These are phyloP conservation scores for Citrus australasica DNA, from an alignment of 345 rosid species.

Conservation along the genomic window DNA sequence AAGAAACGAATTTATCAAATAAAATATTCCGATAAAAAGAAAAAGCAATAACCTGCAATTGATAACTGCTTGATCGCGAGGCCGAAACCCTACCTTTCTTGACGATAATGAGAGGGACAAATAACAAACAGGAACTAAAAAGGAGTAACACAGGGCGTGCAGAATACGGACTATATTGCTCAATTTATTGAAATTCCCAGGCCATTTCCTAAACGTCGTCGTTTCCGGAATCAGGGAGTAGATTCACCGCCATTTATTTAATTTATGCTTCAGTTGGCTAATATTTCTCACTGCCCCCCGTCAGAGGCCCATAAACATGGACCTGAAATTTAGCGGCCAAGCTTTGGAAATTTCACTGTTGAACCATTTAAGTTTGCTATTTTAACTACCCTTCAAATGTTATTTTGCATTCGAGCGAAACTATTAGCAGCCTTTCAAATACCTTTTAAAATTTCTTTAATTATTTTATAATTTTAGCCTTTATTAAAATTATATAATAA, in stretches of 20 bases:
- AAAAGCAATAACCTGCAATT: background rate
- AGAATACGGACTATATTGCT: background rate
- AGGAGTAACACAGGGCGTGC: accelerated
- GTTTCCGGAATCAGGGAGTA: too few species aligned
- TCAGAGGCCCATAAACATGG: too few species aligned
- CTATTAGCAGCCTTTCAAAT: too few species aligned
- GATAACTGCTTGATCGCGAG: background rate
- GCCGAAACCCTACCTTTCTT: background rate
- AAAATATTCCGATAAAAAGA: background rate
- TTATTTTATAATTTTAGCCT: too few species aligned
- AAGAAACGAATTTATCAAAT: background rate
- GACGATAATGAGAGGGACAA: background rate
- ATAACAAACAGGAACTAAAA: background rate
- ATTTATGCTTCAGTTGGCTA: background rate
- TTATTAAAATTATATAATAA: too few species aligned
- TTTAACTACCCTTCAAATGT: too few species aligned
- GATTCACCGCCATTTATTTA: too few species aligned
- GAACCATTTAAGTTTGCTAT: too few species aligned
- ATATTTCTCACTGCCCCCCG: background rate
- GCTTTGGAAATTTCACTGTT: too few species aligned
- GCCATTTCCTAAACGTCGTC: background rate
- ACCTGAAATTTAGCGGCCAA: too few species aligned
- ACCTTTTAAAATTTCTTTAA: too few species aligned
- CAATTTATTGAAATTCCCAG: background rate
- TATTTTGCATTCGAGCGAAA: too few species aligned